Evolutionary conservation across 2,329 filamentous ascomycete species (phyloP).

Genomic region (Xylaria sp.): DNA sequence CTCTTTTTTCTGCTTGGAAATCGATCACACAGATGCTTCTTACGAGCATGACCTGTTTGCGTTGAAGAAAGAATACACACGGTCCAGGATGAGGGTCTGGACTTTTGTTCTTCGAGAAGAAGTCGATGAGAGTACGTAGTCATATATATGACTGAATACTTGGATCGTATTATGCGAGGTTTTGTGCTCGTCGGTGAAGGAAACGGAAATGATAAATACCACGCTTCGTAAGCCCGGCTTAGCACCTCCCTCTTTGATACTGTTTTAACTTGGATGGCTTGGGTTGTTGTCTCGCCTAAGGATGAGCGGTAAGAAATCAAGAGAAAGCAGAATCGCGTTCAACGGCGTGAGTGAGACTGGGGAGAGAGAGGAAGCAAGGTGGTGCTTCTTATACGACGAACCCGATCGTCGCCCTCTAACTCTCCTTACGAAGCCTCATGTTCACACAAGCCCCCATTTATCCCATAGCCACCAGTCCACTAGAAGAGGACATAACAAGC

Average conservation of each 20-base stretch:
- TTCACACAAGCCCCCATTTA: conserved; percentile 7
- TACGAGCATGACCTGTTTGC: conserved; percentile 25
- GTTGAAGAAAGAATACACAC: conserved; percentile 13
- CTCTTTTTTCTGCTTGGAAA: conserved; percentile 21
- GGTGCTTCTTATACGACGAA: conserved; percentile 22
- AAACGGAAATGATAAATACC: conserved; percentile 6
- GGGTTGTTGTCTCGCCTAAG: conserved; percentile 8
- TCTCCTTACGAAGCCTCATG: conserved; percentile 9
- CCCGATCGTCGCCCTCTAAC: conserved; percentile 2
- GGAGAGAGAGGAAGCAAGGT: conserved; percentile 5
- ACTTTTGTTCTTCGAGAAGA: conserved; percentile 3
- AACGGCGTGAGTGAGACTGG: neutral
- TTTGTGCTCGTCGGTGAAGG: conserved; percentile 21
- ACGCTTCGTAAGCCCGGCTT: conserved; percentile 8
- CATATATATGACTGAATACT: conserved; percentile 16
- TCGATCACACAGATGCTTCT: conserved; percentile 20
- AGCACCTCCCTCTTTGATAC: conserved; percentile 5
- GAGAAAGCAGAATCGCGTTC: conserved; percentile 8
- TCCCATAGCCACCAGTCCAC: conserved; percentile 5
- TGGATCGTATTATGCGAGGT: conserved; percentile 16
- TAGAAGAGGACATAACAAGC: conserved; percentile 10
- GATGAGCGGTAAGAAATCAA: conserved; percentile 1
- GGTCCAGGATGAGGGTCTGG: conserved; percentile 2
- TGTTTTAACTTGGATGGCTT: conserved; percentile 3
- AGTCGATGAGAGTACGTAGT: conserved; percentile 18